These are phyloP conservation scores for Neofusicoccum parvum DNA, from an alignment of 2,329 filamentous ascomycete genomes.

Conservation along the genomic window DNA sequence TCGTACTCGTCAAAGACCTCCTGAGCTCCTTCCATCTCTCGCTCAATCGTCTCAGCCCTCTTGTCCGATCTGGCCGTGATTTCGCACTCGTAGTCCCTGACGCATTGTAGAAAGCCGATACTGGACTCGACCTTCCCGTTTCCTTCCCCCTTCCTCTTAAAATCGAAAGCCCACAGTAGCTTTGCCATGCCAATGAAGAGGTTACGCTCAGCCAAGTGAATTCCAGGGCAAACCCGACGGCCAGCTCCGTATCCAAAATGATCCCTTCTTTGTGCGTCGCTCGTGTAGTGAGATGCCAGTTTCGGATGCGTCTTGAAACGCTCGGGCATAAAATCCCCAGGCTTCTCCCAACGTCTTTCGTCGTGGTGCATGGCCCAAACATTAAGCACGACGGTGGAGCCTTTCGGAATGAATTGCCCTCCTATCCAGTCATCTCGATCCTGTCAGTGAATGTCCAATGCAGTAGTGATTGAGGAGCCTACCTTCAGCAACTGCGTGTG, in stretches of 20 bases:
- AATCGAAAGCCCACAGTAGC: conserved; percentile 38
- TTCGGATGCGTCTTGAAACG: not conserved
- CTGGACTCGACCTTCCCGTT: not conserved
- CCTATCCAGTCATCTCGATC: conserved; percentile 43
- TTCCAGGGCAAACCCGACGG: conserved; percentile 41
- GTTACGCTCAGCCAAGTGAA: conserved; percentile 37
- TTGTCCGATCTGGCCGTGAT: not conserved
- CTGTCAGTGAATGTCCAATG: conserved; percentile 26
- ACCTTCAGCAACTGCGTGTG: conserved; percentile 45
- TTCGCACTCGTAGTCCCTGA: not conserved
- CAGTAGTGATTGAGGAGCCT: not conserved
- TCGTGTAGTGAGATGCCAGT: not conserved
- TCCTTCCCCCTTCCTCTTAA: not conserved
- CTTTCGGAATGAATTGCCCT: conserved; percentile 46
- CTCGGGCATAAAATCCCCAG: not conserved
- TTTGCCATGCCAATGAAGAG: conserved; percentile 36
- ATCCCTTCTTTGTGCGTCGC: conserved; percentile 35
- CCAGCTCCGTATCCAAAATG: conserved; percentile 42
- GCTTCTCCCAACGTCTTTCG: not conserved
- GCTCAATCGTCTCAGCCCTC: not conserved
- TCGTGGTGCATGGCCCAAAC: conserved; percentile 25
- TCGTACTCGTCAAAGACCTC: not conserved
- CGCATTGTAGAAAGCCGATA: conserved; percentile 6
- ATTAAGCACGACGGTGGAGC: conserved; percentile 41
- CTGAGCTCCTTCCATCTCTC: not conserved